A percentile compares a stretch with the other conserved stretches of the same genome.
Conservation (phyloP, 805 yeast species). For the Barnettozyma siamensis region DNA sequence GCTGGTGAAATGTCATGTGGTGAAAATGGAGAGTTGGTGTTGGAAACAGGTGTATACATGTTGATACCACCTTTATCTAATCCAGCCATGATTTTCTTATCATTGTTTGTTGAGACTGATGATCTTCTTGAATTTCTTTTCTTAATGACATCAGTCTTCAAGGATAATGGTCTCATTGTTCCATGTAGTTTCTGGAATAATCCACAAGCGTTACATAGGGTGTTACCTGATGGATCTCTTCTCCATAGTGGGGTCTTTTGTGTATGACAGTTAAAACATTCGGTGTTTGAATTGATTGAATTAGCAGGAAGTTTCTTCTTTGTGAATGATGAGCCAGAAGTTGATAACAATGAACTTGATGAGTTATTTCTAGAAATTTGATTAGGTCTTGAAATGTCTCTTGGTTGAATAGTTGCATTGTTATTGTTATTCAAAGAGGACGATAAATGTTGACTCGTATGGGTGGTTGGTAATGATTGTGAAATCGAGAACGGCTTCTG, state of each 20-base stretch:
- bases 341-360: constrained; percentile 13
- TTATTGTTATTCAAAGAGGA: background rate
- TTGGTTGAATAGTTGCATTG: background rate
- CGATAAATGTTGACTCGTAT: background rate
- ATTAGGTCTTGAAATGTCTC: constrained; percentile 1
- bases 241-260: constrained; percentile 93
- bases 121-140: constrained; percentile 46
- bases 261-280: constrained; percentile 85
- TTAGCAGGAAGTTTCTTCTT: constrained; percentile 20
- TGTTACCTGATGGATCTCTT: constrained; percentile 82
- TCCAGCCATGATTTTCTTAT: constrained; percentile 12
- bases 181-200: constrained; percentile 87
- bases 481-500: constrained; percentile 9
- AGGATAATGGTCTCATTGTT: constrained; percentile 80
- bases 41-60: constrained; percentile 20
- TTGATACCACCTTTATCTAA: constrained; percentile 20
- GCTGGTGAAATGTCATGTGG: constrained; percentile 4
- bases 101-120: constrained; percentile 14
- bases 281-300: constrained; percentile 23
- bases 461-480: constrained; percentile 5
- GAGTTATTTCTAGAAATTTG: constrained; percentile 5
- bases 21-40: constrained; percentile 19
- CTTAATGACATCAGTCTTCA: constrained; percentile 88
- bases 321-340: constrained; percentile 16
- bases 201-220: constrained; percentile 94